Base-by-base conservation (phyloP, 805 yeast species). In the Yamadazyma endophytica region DNA sequence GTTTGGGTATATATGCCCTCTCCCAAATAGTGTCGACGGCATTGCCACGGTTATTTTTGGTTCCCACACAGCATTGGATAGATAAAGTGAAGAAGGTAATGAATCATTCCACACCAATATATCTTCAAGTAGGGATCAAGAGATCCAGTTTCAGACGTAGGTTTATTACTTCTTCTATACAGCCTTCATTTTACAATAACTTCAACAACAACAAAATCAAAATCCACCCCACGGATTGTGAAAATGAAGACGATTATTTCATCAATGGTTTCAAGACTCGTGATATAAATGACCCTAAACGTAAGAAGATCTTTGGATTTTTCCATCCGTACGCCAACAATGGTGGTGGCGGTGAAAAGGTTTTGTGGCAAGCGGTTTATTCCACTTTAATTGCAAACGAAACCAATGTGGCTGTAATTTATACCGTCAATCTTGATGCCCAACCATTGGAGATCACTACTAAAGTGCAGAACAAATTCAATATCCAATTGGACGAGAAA, bases 281-380 rank as follows among this genome's bases (percentile, higher is more conserved):
- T 22, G 61, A 52, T 31, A 53, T 54, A 2, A 40, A 49, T 2
- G 74, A 69, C 43, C 54, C 60, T 1, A 36, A 43, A 11, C 50
- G 84, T 17, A 54, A 49, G 24, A 43, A 68, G 7, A 55, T 86
- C 8, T 81, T 66, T 52, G 99, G 97, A 5, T 89, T 83, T 49
- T 88, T 92, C 64, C 99, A 92, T 58, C 98, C 98, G 0, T 84
- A 81, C 47, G 88, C 96, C 42, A 85, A 84, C 52, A 94, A 96
- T 23, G 96, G 95, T 27, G 99, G 99, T 13, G 99, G 99, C 18
- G 99, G 99, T 15, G 99, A 92, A 53, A 75, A 90, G 35, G 98
- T 92, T 1, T 64, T 92, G 24, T 92, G 98, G 98, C 88, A 85
- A 33, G 96, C 96, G 0, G 85, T 90, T 5, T 71, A 75, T 43